These are phyloP conservation scores for Podosphaera fusca DNA, from an alignment of 2,329 filamentous ascomycete species.

Conservation along the genomic window DNA sequence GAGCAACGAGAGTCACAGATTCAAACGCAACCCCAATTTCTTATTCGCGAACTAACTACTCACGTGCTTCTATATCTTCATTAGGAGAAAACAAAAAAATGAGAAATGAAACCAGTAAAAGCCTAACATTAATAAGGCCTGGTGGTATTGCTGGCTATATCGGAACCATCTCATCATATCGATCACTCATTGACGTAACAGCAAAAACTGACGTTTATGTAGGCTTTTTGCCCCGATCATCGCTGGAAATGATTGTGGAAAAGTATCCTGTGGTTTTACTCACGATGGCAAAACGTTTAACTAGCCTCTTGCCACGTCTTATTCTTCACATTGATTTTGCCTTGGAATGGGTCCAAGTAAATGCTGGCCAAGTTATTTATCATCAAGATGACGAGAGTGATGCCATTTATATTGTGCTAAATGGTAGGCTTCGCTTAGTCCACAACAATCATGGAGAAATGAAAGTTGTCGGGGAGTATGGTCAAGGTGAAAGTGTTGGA, in stretches of 20 bases:
- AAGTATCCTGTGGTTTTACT: constrained; percentile 76
- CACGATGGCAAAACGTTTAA: constrained; percentile 89
- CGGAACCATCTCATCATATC: constrained; percentile 79
- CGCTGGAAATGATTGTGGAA: constrained; percentile 80
- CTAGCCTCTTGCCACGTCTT: constrained; percentile 65
- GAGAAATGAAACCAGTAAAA: constrained; percentile 34
- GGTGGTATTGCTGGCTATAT: constrained; percentile 87
- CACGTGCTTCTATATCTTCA: constrained; percentile 11
- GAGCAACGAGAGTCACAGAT: constrained; percentile 8
- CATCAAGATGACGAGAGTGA: constrained; percentile 90
- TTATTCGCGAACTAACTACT: constrained; percentile 22
- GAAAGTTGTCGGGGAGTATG: constrained; percentile 74
- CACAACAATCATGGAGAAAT: constrained; percentile 64
- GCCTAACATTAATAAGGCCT: constrained; percentile 77
- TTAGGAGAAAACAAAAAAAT: constrained; percentile 18
- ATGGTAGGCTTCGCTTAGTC: constrained; percentile 69
- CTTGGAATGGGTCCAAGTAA: constrained; percentile 92
- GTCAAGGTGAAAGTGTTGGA: constrained; percentile 91
- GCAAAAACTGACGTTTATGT: constrained; percentile 98
- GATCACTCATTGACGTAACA: constrained; percentile 88
- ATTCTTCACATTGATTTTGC: constrained; percentile 97
- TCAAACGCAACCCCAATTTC: constrained; percentile 23
- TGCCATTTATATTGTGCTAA: constrained; percentile 92
- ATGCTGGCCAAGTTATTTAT: constrained; percentile 83
- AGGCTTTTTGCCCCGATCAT: constrained; percentile 67